Evolutionary conservation across 1,139 yeast genomes (phyloP).

Genomic region (Diutina catenulata): DNA sequence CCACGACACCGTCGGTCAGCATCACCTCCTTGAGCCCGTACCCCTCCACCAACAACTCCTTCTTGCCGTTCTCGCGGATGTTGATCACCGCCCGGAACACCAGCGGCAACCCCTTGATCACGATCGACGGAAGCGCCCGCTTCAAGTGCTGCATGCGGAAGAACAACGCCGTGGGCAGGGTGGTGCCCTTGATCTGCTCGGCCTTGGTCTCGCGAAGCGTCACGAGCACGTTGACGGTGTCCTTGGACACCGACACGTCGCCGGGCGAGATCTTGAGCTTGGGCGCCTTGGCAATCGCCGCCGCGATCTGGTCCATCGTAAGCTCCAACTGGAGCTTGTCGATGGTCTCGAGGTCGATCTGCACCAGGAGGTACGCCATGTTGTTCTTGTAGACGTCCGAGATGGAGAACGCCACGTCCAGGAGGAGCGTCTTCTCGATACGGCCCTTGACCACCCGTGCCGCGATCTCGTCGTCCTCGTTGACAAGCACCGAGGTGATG

Average conservation of each 20-base stretch:
- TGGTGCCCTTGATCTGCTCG: slow-evolving; percentile 18
- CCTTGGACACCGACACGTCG: slow-evolving; percentile 62
- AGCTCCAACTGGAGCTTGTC: slow-evolving; percentile 85
- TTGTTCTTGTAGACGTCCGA: slow-evolving; percentile 88
- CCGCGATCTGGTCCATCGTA: slow-evolving; percentile 73
- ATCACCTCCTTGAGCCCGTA: slow-evolving; percentile 93
- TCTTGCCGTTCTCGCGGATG: slow-evolving; percentile 75
- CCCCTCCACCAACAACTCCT: slow-evolving; percentile 92
- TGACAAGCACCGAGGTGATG: slow-evolving; percentile 86
- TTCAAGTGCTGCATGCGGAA: slow-evolving; percentile 85
- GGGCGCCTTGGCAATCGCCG: slow-evolving; percentile 75
- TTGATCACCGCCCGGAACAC: slow-evolving; percentile 95
- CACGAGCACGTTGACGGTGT: slow-evolving; percentile 70
- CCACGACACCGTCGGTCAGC: slow-evolving; percentile 96
- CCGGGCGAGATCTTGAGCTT: slow-evolving; percentile 71
- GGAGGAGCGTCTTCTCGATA: slow-evolving; percentile 80
- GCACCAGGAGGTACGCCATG: slow-evolving; percentile 69
- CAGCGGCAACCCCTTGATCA: slow-evolving; percentile 85
- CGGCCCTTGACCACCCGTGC: slow-evolving; percentile 98
- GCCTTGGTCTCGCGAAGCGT: slow-evolving; percentile 39
- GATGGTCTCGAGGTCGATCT: slow-evolving; percentile 74
- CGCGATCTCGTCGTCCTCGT: slow-evolving; percentile 91
- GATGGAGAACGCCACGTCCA: slow-evolving; percentile 78
- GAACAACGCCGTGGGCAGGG: slow-evolving; percentile 46
- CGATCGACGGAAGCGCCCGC: slow-evolving; percentile 74